These are phyloP conservation scores for Kalaharituber pfeilii DNA, from an alignment of 2,329 filamentous ascomycete genomes.

Conservation along the genomic window DNA sequence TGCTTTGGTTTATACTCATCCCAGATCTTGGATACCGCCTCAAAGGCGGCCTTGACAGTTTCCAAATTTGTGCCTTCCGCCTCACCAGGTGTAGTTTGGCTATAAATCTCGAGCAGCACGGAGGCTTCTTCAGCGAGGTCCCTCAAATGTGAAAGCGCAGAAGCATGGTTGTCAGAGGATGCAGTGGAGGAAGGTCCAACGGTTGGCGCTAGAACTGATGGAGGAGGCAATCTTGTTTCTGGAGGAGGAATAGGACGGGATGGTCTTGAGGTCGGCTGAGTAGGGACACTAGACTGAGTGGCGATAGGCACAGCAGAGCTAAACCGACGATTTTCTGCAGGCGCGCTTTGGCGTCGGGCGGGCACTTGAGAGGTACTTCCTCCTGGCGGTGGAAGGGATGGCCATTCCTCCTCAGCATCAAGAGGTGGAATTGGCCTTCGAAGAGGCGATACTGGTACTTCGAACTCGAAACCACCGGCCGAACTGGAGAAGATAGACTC, in stretches of 20 bases:
- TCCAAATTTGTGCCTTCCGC: constrained; percentile 1
- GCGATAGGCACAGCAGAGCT: neutral
- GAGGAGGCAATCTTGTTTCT: neutral
- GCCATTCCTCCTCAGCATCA: neutral
- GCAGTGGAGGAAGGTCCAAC: neutral
- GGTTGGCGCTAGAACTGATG: neutral
- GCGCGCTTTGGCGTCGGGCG: too few species aligned
- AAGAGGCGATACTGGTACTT: neutral
- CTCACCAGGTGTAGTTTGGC: constrained; percentile 5
- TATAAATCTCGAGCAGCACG: constrained; percentile 7
- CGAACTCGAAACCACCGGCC: neutral
- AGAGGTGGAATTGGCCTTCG: neutral
- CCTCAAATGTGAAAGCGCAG: neutral
- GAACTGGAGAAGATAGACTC: too few species aligned
- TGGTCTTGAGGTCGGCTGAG: neutral
- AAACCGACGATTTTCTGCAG: too few species aligned
- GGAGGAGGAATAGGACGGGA: neutral
- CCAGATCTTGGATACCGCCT: constrained; percentile 5
- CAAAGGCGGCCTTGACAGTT: constrained; percentile 9
- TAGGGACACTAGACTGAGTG: neutral
- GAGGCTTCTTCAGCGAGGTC: constrained; percentile 10
- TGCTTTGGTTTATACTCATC: neutral
- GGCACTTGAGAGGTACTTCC: too few species aligned
- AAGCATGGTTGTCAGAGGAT: too few species aligned
- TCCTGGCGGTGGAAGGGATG: neutral